These are phyloP conservation scores for Eimeria maxima DNA, from an alignment of 169 alveolate species.

Conservation along the genomic window DNA sequence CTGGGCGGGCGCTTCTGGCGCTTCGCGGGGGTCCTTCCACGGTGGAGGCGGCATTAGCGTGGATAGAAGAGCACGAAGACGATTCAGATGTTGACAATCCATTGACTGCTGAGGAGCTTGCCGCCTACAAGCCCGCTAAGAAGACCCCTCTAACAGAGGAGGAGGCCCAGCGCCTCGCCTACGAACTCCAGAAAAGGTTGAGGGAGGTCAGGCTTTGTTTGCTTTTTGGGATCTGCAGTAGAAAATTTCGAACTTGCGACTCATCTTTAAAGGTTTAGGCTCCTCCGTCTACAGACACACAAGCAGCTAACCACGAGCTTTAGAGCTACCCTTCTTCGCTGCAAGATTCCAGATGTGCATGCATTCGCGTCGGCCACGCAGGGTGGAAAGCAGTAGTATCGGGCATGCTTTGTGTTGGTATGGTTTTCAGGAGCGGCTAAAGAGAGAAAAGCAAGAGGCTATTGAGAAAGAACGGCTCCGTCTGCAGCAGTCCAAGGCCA, in stretches of 20 bases:
- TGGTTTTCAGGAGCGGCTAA: slow-evolving; percentile 79
- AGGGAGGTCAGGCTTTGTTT: slow-evolving; percentile 62
- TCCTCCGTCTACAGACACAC: neutral
- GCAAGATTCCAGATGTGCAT: neutral
- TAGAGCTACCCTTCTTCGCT: neutral
- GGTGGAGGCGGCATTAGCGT: slow-evolving; percentile 83
- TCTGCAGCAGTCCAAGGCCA: slow-evolving; percentile 84
- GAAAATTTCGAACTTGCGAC: neutral
- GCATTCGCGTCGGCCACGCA: neutral
- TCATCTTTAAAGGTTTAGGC: neutral
- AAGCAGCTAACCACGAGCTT: neutral
- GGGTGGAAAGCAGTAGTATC: neutral
- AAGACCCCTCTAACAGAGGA: slow-evolving; percentile 83
- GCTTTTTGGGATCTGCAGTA: neutral
- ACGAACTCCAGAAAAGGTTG: slow-evolving; percentile 85
- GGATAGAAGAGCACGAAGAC: slow-evolving; percentile 83
- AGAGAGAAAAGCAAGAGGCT: slow-evolving; percentile 87
- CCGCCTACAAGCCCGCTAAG: slow-evolving; percentile 58
- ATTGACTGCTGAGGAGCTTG: slow-evolving; percentile 66
- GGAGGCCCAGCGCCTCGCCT: slow-evolving; percentile 84
- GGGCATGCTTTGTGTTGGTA: neutral
- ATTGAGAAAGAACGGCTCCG: slow-evolving; percentile 86
- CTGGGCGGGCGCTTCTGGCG: slow-evolving; percentile 84
- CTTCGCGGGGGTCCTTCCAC: slow-evolving; percentile 73
- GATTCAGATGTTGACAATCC: slow-evolving; percentile 78